A percentile compares a stretch with the other conserved stretches of the same genome.
Conservation (phyloP, 805 yeast genomes). For the Vanderwaltozyma yarrowii region DNA sequence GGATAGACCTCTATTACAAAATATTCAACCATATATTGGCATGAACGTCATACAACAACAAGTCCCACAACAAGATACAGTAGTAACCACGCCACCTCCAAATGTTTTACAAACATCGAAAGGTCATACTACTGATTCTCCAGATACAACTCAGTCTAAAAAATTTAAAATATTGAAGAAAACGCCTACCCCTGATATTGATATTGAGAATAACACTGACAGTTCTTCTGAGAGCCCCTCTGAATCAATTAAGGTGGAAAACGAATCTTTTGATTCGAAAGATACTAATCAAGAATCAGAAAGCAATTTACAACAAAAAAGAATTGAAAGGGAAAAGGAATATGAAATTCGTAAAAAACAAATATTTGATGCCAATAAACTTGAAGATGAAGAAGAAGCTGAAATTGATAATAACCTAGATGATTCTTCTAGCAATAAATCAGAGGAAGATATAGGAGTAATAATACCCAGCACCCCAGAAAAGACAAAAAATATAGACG, state of each 20-base stretch:
- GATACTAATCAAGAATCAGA: neutral
- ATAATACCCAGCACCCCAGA: constrained; percentile 5
- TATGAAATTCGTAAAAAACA: constrained; percentile 34
- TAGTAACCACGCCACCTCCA: neutral
- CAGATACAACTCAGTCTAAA: neutral
- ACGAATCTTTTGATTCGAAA: neutral
- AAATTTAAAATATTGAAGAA: neutral
- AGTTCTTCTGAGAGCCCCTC: too few species aligned
- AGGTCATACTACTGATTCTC: too few species aligned
- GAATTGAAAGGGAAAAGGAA: constrained; percentile 34
- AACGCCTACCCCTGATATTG: neutral
- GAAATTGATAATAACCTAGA: constrained; percentile 8
- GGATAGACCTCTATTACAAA: constrained; percentile 12
- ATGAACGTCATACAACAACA: neutral
- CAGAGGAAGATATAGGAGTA: constrained; percentile 11
- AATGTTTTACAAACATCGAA: neutral
- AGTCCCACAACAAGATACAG: neutral
- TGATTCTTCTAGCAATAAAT: constrained; percentile 20
- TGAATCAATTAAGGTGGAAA: too few species aligned
- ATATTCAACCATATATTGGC: constrained; percentile 7
- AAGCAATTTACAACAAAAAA: constrained; percentile 24
- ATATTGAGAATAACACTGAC: neutral
- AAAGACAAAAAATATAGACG: neutral
- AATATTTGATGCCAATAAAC: constrained; percentile 26
- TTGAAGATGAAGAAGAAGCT: constrained; percentile 19